Evolutionary conservation across 2,329 filamentous ascomycete species (phyloP), one percentile per base, ranked within the genome.

Genomic region (Hypoxylon rubiginosum): DNA sequence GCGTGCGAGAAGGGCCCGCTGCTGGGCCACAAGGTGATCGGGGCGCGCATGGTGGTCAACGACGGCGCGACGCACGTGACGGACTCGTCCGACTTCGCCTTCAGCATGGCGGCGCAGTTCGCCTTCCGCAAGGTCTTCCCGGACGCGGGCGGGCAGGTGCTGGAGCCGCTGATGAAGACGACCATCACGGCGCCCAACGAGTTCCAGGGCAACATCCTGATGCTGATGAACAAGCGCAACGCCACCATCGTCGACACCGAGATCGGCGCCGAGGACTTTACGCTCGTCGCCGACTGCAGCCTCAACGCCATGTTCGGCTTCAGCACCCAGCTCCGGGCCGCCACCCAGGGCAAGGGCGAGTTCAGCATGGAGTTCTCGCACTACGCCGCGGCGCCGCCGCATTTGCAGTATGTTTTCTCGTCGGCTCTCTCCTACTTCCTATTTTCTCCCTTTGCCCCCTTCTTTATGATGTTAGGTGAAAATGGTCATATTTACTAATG

Each of bases 321-420:
- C 83, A 94, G 91, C 75, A 92, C 91, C 45, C 92, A 97, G 81
- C 82, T 99, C 72, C 88, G 96, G 73, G 96, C 96, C 13, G 92
- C 94, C 21, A 98, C 94, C 1, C 96, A 99, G 83, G 96, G 96
- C 68, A 99, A 99, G 86, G 96, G 96, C 75, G 96, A 99, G 83
- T 99, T 97, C 78, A 92, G 88, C 75, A 98, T 99, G 96, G 96
- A 99, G 82, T 99, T 99, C 77, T 96, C 92, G 80, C 96, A 98
- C 83, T 99, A 99, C 76, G 90, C 92, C 56, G 86, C 93, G 55
- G 93, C 96, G 64, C 92, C 94, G 52, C 88, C 89, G 74, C 94
- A 98, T 78, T 79, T 98, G 79, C 96, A 99, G 91, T 92, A 90
- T 78, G 90, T 88, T 69, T 48, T 58, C 9, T 21, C 36, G 17